These are phyloP conservation scores for Cercospora zeina DNA, from an alignment of 2,329 filamentous ascomycete genomes.

Conservation along the genomic window DNA sequence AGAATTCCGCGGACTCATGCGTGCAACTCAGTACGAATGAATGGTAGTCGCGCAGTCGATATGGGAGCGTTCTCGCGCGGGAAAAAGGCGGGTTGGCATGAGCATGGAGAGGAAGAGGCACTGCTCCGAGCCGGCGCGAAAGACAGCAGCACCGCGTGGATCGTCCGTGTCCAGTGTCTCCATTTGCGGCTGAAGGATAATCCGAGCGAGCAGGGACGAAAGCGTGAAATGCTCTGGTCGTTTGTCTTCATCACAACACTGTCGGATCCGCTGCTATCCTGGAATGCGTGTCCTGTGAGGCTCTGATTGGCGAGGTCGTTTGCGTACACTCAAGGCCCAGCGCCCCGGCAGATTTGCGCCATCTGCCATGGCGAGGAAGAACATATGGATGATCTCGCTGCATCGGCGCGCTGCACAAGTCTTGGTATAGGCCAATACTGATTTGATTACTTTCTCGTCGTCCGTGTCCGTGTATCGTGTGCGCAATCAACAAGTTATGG, in stretches of 20 bases:
- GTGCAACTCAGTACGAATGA: background rate
- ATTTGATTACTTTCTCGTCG: too few species aligned
- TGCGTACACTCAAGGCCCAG: background rate
- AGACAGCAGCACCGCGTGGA: background rate
- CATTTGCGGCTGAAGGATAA: constrained; percentile 1
- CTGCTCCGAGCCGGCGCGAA: constrained; percentile 13
- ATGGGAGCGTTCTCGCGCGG: background rate
- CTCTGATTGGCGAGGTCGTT: background rate
- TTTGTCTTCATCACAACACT: background rate
- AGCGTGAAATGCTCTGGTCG: background rate
- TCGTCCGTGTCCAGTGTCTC: background rate
- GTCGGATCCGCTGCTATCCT: background rate
- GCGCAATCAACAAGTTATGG: background rate
- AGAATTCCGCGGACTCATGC: background rate
- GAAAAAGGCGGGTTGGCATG: background rate
- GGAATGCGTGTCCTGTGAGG: background rate
- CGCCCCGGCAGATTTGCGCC: background rate
- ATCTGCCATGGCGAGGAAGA: background rate
- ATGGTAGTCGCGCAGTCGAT: background rate
- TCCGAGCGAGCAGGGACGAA: background rate
- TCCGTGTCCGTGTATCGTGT: too few species aligned
- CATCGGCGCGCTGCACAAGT: background rate
- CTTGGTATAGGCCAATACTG: too few species aligned
- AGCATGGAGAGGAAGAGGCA: background rate
- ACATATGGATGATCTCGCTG: background rate